Percentiles rank a stretch among this genome's conserved stretches.
Evolutionary conservation across 1,284 basidiomycete species (phyloP).

Genomic region (Apiotrichum porosum): DNA sequence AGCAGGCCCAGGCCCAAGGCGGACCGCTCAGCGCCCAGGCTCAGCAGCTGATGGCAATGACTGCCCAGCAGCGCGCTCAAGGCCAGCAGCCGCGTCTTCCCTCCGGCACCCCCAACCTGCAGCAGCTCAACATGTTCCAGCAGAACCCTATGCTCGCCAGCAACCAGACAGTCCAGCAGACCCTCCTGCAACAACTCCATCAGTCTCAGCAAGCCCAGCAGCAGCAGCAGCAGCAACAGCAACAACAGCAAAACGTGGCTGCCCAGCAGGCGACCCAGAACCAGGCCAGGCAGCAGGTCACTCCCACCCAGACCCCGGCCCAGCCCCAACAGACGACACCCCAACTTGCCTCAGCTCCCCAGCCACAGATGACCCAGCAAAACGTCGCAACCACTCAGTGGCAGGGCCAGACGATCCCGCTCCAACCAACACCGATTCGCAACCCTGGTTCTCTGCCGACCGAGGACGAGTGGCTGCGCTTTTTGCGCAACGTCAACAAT

Average conservation of each 20-base stretch:
- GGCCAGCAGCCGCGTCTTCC: conserved; percentile 2
- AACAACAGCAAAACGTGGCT: background rate
- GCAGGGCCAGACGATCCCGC: conserved; percentile 1
- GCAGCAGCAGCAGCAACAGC: conserved; percentile 1
- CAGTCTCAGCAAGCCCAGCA: conserved; percentile 4
- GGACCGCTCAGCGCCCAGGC: background rate
- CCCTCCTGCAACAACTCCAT: background rate
- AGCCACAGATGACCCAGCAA: background rate
- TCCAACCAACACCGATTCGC: background rate
- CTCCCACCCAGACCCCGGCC: background rate
- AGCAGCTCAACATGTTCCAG: conserved; percentile 9
- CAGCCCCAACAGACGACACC: conserved; percentile 13
- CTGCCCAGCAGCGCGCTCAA: conserved; percentile 2
- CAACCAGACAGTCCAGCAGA: no score
- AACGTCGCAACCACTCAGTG: background rate
- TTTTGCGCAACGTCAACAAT: conserved; percentile 9
- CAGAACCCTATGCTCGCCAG: background rate
- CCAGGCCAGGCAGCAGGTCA: conserved; percentile 2
- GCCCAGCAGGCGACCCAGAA: conserved; percentile 1
- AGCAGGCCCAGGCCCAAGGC: conserved; percentile 3
- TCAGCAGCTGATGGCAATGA: conserved; percentile 5
- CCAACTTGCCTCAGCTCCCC: background rate
- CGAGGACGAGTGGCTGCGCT: conserved; percentile 10
- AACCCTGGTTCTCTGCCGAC: conserved; percentile 3
- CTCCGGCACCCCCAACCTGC: conserved; percentile 2